Evolutionary conservation across 768 basidiomycete species (phyloP).

Genomic region (Lactifluus echinatus): DNA sequence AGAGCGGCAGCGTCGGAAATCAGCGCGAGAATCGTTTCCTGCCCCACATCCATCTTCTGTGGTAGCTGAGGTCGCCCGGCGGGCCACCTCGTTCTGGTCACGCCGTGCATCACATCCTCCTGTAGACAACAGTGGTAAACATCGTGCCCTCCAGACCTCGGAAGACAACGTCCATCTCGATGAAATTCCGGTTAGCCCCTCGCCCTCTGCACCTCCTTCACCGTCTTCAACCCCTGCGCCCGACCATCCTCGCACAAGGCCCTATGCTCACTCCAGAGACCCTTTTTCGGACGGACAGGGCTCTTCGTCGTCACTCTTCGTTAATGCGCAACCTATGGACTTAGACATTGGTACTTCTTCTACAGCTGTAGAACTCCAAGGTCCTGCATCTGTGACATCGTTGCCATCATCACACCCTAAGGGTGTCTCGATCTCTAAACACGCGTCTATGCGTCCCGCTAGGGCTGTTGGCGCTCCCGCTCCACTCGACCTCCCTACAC

Average conservation of each 20-base stretch:
- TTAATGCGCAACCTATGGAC: conserved; percentile 26
- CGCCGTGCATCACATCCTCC: conserved; percentile 29
- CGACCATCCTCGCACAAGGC: conserved; percentile 18
- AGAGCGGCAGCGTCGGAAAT: conserved; percentile 68
- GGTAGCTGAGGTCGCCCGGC: conserved; percentile 48
- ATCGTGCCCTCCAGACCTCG: conserved; percentile 39
- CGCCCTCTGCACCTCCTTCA: conserved; percentile 32
- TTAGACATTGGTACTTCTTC: conserved; percentile 25
- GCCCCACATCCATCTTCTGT: conserved; percentile 34
- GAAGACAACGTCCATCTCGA: conserved; percentile 49
- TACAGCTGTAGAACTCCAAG: neutral
- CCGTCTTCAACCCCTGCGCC: conserved; percentile 25
- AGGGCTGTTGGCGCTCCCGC: conserved; percentile 36
- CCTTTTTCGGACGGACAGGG: conserved; percentile 44
- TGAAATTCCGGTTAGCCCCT: conserved; percentile 35
- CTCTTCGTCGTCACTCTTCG: conserved; percentile 44
- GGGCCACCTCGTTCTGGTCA: conserved; percentile 52
- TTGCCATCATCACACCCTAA: conserved; percentile 15
- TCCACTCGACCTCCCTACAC: conserved; percentile 55
- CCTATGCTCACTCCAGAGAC: conserved; percentile 25
- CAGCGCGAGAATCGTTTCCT: conserved; percentile 47
- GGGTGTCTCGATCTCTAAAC: neutral
- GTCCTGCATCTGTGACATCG: neutral
- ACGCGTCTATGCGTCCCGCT: conserved; percentile 22
- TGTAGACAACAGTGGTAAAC: conserved; percentile 35